Evolutionary conservation across 2,329 filamentous ascomycete genomes (phyloP), one percentile per base, ranked within the genome.

Genomic region (Ascochyta fabae): DNA sequence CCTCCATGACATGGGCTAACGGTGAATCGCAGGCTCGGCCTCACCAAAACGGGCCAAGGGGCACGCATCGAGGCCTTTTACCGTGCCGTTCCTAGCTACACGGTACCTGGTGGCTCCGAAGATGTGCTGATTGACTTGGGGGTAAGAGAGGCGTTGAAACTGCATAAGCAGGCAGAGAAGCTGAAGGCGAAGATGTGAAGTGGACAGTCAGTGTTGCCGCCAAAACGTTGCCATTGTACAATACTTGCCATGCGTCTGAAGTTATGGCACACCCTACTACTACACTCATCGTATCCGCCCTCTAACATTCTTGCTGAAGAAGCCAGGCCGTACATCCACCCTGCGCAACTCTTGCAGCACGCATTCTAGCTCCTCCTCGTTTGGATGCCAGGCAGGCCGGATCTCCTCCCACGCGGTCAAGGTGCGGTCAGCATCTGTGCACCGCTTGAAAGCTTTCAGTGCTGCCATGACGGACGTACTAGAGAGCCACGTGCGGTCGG

Each of bases 391-490:
- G 26, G 70, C 42, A 9, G 41, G 55, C 42, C 70, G 62, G 2
- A 81, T 72, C 58, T 81, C 74, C 29, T 78, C 69, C 80, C 80
- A 92, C 3, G 84, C 81, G 38, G 81, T 76, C 56, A 86, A 57
- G 42, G 88, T 80, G 29, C 79, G 76, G 10, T 83, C 78, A 22
- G 73, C 71, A 1, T 81, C 77, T n/a, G 80, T 79, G 66, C 85
- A 88, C 59, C 81, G 84, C 56, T 81, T 80, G 70, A 90, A 90
- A 3, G 90, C 89, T 48, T 61, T 70, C 6, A 77, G 65, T n/a
- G 72, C 72, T 0, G 68, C 69, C 1, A 72, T 55, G 6, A 69
- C 65, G 1, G 59, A 56, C 39, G 70, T 54, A 9, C 63, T 61
- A 1, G 64, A 70, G 6, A 70, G 61, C 71, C 65, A 72, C 13